These are phyloP conservation scores for Starmerella apicola DNA, from an alignment of 805 yeast species.

Conservation along the genomic window DNA sequence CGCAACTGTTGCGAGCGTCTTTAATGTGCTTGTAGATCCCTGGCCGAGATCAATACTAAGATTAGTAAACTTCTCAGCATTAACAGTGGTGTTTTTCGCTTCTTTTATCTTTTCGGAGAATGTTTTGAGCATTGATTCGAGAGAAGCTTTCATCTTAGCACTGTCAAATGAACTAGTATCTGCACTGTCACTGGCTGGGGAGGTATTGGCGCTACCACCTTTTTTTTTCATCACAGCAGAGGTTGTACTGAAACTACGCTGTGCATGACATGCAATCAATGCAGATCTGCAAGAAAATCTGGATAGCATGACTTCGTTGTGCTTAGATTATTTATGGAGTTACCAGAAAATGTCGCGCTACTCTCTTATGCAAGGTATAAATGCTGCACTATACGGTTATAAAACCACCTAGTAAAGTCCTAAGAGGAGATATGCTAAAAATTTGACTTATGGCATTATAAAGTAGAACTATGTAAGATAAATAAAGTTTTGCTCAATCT, in stretches of 20 bases:
- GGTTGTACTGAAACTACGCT: slow-evolving; percentile 2
- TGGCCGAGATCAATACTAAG: slow-evolving; percentile 41
- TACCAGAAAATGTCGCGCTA: no score
- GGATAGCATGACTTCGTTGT: no score
- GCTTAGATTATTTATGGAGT: no score
- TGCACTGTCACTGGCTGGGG: slow-evolving; percentile 4
- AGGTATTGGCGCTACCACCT: slow-evolving; percentile 2
- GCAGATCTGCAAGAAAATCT: no score
- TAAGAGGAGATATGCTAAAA: no score
- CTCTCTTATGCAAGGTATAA: no score
- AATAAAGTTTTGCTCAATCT: no score
- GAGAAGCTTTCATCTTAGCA: slow-evolving; percentile 6
- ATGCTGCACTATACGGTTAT: no score
- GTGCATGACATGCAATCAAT: no score
- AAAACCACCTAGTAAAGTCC: no score
- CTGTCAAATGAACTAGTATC: slow-evolving; percentile 10
- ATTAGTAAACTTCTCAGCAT: slow-evolving; percentile 52
- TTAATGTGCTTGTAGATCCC: slow-evolving; percentile 37
- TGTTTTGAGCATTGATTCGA: slow-evolving; percentile 25
- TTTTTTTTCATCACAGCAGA: slow-evolving; percentile 7
- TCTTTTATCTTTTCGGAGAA: slow-evolving; percentile 45
- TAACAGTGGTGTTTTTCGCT: slow-evolving; percentile 55
- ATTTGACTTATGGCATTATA: no score
- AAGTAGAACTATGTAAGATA: no score
- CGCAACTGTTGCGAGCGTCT: slow-evolving; percentile 28